Evolutionary conservation across 2,329 filamentous ascomycete species (phyloP), one percentile per base, ranked within the genome.

Genomic region (Leptographium procerum): DNA sequence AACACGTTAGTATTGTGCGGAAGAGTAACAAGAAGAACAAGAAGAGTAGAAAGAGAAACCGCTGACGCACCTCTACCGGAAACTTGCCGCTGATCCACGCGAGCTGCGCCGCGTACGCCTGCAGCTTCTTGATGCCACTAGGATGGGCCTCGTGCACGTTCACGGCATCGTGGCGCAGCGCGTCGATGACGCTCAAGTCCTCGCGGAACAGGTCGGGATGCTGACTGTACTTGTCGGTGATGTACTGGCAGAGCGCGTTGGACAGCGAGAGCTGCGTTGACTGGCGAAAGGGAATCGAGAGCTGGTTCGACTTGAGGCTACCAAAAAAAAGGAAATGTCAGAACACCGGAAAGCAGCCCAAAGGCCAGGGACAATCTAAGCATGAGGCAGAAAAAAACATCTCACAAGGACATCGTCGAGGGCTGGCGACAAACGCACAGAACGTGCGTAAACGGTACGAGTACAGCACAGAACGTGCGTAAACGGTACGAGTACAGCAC

Each of bases 211-310:
- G 95, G 72, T 96, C 91, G 36, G 94, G 92, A 69, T 96, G 92
- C 71, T 99, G 94, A 72, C 97, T 92, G 86, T 97, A 97, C 79
- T 97, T 96, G 72, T 84, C 87, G 61, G 91, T 95, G 68, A 99
- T 97, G 76, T 99, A 97, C 70, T 94, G 86, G 64, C 89, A 90
- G 70, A 99, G 91, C 55, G 91, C 88, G 61, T 83, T 79, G 58
- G 89, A 87, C 61, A 97, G 81, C 60, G 87, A 87, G 47, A 96
- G 78, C 59, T 86, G 80, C 63, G 88, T 84, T 56, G 91, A 92
- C 69, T 86, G 88, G 66, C 92, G 89, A 73, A 97, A 97, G 10
- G 92, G 91, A 62, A 96, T 79, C 69, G 86, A 84, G 58, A 95
- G 81, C 63, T 88, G 84, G 70, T 85, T 87, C 65, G 69, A 50